A percentile compares a stretch with the other conserved stretches of the same genome.
phyloP scores from a whole-genome alignment of 192 early-diverging fungal genomes.

The Chytriomyces sp. region DNA sequence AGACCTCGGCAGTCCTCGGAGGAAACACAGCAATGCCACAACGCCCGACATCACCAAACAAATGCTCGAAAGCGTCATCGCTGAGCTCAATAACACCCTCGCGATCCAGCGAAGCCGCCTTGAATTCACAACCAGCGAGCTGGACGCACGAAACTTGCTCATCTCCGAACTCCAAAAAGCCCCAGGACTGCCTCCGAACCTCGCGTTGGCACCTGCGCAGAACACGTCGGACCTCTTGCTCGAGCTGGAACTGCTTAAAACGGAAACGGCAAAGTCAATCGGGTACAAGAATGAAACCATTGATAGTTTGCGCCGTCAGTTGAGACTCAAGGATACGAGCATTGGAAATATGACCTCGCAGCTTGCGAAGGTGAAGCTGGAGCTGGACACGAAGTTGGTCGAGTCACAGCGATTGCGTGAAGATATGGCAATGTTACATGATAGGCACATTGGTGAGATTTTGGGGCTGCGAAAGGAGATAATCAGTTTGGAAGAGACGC shows the following conservation, averaged over 20 bases:
- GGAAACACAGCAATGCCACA: neutral
- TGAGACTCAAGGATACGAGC: neutral
- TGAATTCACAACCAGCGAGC: neutral
- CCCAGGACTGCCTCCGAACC: neutral
- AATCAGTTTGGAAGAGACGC: no score
- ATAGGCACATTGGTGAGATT: no score
- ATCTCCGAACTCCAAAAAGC: neutral
- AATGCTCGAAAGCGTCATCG: neutral
- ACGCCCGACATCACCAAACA: neutral
- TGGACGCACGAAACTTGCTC: neutral
- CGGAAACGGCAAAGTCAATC: neutral
- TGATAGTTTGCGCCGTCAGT: conserved; percentile 2
- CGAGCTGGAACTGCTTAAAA: neutral
- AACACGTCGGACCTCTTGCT: neutral
- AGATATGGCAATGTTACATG: no score
- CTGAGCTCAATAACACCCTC: conserved; percentile 3
- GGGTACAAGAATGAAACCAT: conserved; percentile 20
- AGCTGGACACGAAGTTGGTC: neutral
- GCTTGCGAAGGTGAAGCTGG: neutral
- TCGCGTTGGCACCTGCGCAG: no score
- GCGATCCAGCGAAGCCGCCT: neutral
- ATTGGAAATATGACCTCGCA: neutral
- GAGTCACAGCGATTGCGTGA: neutral
- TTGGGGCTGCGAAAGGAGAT: no score
- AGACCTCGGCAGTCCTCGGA: neutral